Percentiles rank a stretch among this genome's conserved stretches.
Evolutionary conservation across 495 filamentous ascomycete species (phyloP).

Genomic region (Neurospora sp.): DNA sequence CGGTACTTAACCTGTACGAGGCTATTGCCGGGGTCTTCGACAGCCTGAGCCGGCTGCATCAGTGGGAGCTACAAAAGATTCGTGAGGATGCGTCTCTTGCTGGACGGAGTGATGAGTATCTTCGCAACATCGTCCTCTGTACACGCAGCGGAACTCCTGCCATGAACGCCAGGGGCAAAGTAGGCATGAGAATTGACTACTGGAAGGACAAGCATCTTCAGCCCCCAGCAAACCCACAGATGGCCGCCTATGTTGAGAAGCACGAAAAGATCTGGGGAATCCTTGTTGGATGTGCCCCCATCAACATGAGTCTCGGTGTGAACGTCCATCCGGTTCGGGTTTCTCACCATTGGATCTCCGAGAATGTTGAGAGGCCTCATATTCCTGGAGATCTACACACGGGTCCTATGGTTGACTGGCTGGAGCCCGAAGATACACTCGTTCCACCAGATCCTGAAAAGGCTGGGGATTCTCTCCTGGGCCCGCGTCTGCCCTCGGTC

Average conservation of each 20-base stretch:
- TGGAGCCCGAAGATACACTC: conserved; percentile 43
- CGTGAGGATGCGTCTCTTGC: conserved; percentile 38
- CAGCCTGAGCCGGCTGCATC: conserved; percentile 52
- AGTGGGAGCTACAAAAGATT: conserved; percentile 55
- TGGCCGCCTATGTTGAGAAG: conserved; percentile 14
- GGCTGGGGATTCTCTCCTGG: conserved; percentile 17
- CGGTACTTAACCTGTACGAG: conserved; percentile 76
- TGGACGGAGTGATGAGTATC: conserved; percentile 39
- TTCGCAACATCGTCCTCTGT: conserved; percentile 48
- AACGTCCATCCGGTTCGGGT: conserved; percentile 50
- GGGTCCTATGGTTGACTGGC: conserved; percentile 53
- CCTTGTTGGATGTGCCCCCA: conserved; percentile 50
- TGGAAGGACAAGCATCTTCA: conserved; percentile 60
- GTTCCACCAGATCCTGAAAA: conserved; percentile 33
- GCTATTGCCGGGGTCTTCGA: conserved; percentile 72
- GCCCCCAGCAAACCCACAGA: conserved; percentile 20
- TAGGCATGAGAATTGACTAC: conserved; percentile 77
- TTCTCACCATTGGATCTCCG: conserved; percentile 57
- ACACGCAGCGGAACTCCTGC: conserved; percentile 63
- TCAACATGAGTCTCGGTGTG: conserved; percentile 22
- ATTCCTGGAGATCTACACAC: conserved; percentile 28
- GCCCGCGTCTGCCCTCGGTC: conserved; percentile 54
- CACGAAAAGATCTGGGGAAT: conserved; percentile 45
- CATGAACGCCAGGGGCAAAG: conserved; percentile 60
- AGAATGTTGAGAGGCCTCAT: conserved; percentile 42